phyloP scores from a whole-genome alignment of 2,329 filamentous ascomycete genomes.

The Pyrenophora seminiperda region DNA sequence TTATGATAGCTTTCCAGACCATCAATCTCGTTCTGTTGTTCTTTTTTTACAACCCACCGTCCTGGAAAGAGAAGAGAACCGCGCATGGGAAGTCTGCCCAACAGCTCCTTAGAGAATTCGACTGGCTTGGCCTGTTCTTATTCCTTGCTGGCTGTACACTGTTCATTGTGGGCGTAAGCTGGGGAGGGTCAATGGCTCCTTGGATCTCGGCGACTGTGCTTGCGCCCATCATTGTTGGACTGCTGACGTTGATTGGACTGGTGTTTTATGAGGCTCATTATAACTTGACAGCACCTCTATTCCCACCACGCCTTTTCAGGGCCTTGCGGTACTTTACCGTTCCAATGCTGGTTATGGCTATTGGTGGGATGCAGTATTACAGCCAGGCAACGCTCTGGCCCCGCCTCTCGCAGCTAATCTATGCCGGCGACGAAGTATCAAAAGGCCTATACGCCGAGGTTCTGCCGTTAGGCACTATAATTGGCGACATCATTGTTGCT shows the following conservation, averaged over 20 bases:
- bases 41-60: conserved; percentile 46
- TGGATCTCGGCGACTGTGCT: conserved; percentile 34
- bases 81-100: conserved; percentile 31
- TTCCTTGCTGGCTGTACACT: conserved; percentile 37
- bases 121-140: conserved; percentile 37
- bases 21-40: conserved; percentile 30
- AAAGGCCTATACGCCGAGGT: conserved; percentile 37
- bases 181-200: conserved; percentile 33
- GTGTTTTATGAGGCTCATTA: conserved; percentile 38
- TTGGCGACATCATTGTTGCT: conserved; percentile 36
- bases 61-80: conserved; percentile 44
- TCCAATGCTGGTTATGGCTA: conserved; percentile 40
- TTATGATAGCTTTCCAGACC: conserved; percentile 42
- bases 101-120: conserved; percentile 33
- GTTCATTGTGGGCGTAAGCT: conserved; percentile 40
- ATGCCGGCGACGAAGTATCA: conserved; percentile 35
- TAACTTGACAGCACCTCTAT: conserved; percentile 31
- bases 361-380: conserved; percentile 41
- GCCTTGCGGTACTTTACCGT: conserved; percentile 36
- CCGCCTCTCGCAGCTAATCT: conserved; percentile 35
- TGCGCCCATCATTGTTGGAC: conserved; percentile 32
- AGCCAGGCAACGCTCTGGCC: conserved; percentile 38
- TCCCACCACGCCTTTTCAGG: conserved; percentile 39
- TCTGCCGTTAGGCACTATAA: conserved; percentile 32
- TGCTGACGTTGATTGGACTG: conserved; percentile 30